phyloP scores from a whole-genome alignment of 2,329 filamentous ascomycete species.

The Pestalotiopsis sp. region DNA sequence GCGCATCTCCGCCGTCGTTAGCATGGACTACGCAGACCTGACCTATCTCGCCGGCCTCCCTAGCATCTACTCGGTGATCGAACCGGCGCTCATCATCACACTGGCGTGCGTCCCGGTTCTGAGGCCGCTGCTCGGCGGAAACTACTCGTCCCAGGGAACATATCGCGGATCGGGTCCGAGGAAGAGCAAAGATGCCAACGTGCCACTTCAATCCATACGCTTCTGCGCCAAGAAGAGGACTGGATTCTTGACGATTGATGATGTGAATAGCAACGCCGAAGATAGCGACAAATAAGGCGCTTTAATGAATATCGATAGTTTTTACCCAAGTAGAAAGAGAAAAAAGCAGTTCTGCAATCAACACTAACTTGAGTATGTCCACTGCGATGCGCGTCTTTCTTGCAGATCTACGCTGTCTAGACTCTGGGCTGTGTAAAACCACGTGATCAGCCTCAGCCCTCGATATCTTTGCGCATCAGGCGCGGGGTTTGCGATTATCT shows the following conservation, averaged over 20 bases:
- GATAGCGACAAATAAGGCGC: neutral
- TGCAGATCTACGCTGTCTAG: no score
- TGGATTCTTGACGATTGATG: neutral
- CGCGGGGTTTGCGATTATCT: neutral
- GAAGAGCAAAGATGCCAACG: neutral
- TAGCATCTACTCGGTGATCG: slow-evolving; percentile 6
- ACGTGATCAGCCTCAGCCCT: neutral
- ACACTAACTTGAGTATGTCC: no score
- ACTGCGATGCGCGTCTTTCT: no score
- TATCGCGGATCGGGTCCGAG: neutral
- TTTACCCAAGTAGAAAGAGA: no score
- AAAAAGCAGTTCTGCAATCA: no score
- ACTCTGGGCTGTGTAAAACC: neutral
- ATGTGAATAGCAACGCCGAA: neutral
- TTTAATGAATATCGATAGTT: neutral
- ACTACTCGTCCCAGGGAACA: neutral
- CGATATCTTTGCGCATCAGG: neutral
- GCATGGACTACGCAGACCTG: slow-evolving; percentile 11
- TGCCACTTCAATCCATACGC: neutral
- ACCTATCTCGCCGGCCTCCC: slow-evolving; percentile 1
- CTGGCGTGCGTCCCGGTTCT: slow-evolving; percentile 14
- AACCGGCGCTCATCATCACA: slow-evolving; percentile 11
- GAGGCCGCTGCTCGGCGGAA: slow-evolving; percentile 5
- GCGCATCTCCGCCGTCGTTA: neutral
- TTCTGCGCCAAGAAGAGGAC: neutral